Evolutionary conservation across 2,329 filamentous ascomycete genomes (phyloP), one percentile per base, ranked within the genome.

Genomic region (Arthrobotrys musiformis): DNA sequence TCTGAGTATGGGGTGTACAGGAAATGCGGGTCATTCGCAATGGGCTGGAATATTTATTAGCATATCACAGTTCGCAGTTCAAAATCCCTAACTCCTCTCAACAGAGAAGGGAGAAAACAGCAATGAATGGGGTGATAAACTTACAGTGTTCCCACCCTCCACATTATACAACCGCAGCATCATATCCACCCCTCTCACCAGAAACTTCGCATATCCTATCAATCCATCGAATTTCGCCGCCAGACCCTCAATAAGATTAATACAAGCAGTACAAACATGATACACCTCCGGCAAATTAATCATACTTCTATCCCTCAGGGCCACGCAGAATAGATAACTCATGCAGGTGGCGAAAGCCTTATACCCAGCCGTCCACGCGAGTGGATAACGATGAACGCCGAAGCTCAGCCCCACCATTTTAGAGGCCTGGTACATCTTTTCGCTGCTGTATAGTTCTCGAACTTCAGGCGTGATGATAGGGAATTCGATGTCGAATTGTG

Each of bases 371-470:
- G 73, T 77, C 73, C 73, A 77, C 8, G 73, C 73, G 11, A 77
- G 35, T 1, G 73, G 73, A 30, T 66, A 77, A 2, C 73, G 19
- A 24, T 77, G 73, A 19, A 77, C 73, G 6, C 64, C 42, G 46
- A 77, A 77, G 19, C 73, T 77, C 35, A 77, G 22, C 4, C 73
- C 73, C 13, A 77, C 73, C 73, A 77, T 77, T 13, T 77, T 70
- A 0, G 66, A 19, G 3, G 73, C 66, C 17, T 48, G 66, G 22
- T 77, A 77, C 60, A 77, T 77, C 1, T 17, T 67, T 28, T 77
- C 73, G 17, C 60, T 56, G 11, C 50, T 46, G 26, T 77, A 77
- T n/a, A 77, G 24, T 1, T 24, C 11, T 0, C 2, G 22, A 19
- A 70, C 56, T 15, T 77, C 60, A 5, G 50, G 30, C 2, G 73